Evolutionary conservation across 2,329 filamentous ascomycete genomes (phyloP), one percentile per base, ranked within the genome.

Genomic region (Aureobasidium sp.): DNA sequence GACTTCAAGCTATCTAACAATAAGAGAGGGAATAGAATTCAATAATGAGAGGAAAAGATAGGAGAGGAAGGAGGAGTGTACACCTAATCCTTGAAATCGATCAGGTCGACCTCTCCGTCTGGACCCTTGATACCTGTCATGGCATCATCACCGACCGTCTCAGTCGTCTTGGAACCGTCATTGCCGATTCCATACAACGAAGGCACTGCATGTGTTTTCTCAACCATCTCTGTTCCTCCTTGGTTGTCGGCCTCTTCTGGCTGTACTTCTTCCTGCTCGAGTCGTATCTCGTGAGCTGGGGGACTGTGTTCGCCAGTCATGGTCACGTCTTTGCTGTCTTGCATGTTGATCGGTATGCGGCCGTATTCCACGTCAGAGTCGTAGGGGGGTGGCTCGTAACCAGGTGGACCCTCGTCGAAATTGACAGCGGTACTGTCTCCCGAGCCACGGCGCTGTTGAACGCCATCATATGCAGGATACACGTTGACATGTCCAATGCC

Each of bases 211-310:
- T 45, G 46, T 21, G 13, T 49, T 25, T 64, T 69, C 62, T 70
- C 63, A 31, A 65, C 62, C 68, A 69, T 70, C 60, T 69, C 67
- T 19, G 65, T 59, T 19, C 61, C 59, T 15, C 43, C 47, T 5
- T 19, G 27, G 35, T 23, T 29, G 19, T 43, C 57, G 33, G 13
- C 27, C 7, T 31, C 37, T 33, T 19, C 19, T 15, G 46, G 59
- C 21, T 49, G 31, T 37, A 51, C 40, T 25, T 62, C 60, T 31
- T 63, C 40, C 8, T 45, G 40, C 27, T 46, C 40, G 46, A 64
- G 21, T 19, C 46, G 23, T 33, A 57, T 61, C 57, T 63, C 65
- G 29, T 61, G 61, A 17, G 61, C 61, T 23, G 60, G 61, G 21
- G 60, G 51, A 46, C 45, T 66, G 40, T 50, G 46, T 33, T 45